These are phyloP conservation scores for Talaromyces sp. DNA, from an alignment of 2,329 filamentous ascomycete species.

Conservation along the genomic window DNA sequence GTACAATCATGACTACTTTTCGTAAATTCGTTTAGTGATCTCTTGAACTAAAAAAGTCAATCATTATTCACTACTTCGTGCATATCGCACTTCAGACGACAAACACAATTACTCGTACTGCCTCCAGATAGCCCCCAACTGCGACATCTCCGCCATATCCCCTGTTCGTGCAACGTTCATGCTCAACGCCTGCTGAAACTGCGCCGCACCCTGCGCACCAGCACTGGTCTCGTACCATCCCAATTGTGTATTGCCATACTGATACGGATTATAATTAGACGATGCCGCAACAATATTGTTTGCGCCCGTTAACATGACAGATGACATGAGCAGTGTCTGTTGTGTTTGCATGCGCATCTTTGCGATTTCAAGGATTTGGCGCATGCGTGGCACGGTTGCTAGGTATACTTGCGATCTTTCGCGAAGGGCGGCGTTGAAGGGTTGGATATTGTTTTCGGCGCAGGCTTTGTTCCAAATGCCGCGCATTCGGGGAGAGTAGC, in stretches of 20 bases:
- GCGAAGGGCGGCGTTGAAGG: constrained; percentile 1
- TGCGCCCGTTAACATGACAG: constrained; percentile 9
- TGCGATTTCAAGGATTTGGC: constrained; percentile 8
- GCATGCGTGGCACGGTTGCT: constrained; percentile 14
- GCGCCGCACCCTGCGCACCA: constrained; percentile 13
- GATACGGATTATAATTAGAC: not conserved
- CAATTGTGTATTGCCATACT: constrained; percentile 8
- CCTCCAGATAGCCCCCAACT: constrained; percentile 12
- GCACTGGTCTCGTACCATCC: constrained; percentile 12
- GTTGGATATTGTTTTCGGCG: constrained; percentile 7
- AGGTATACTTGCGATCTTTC: constrained; percentile 10
- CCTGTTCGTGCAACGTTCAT: constrained; percentile 14
- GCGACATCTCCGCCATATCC: constrained; percentile 14
- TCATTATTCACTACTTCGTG: not conserved
- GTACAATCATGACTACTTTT: not conserved
- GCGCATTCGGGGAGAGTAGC: constrained; percentile 13
- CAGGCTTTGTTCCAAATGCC: constrained; percentile 13
- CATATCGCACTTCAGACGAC: not conserved
- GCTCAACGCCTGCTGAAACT: constrained; percentile 13
- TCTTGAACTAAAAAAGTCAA: not conserved
- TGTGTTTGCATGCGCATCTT: constrained; percentile 14
- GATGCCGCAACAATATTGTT: constrained; percentile 10
- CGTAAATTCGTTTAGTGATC: not conserved
- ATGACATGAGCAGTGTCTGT: constrained; percentile 10
- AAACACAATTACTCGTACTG: constrained; percentile 5